Percentiles rank a stretch among this genome's conserved stretches.
These are phyloP conservation scores for Lasiosphaeris hirsuta DNA, from an alignment of 495 filamentous ascomycete genomes.

Conservation along the genomic window DNA sequence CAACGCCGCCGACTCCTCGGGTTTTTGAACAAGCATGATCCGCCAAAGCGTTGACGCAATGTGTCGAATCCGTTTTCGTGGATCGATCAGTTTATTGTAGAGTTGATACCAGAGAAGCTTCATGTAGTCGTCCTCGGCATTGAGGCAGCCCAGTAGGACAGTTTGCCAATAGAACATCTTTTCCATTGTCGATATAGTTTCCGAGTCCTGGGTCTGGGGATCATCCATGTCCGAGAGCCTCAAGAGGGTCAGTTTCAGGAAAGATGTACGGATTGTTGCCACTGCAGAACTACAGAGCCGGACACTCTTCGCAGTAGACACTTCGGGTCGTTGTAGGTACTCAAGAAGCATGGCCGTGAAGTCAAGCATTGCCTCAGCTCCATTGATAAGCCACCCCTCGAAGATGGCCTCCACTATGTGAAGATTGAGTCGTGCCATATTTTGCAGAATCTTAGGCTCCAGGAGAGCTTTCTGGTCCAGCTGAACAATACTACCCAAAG, in stretches of 20 bases:
- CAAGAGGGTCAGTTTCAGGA: slow-evolving; percentile 74
- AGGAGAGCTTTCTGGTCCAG: slow-evolving; percentile 67
- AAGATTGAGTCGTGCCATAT: slow-evolving; percentile 71
- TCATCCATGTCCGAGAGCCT: slow-evolving; percentile 80
- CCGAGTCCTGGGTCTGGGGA: slow-evolving; percentile 48
- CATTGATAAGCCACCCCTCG: slow-evolving; percentile 93
- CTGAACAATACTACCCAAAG: slow-evolving; percentile 64
- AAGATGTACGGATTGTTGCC: slow-evolving; percentile 64
- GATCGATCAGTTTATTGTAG: slow-evolving; percentile 74
- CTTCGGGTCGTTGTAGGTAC: slow-evolving; percentile 81
- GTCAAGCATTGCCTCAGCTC: slow-evolving; percentile 76
- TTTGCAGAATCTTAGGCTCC: slow-evolving; percentile 81
- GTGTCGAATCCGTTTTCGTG: slow-evolving; percentile 60
- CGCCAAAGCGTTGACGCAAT: slow-evolving; percentile 83
- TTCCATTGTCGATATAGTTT: slow-evolving; percentile 66
- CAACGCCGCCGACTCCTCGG: slow-evolving; percentile 70
- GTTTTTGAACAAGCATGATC: slow-evolving; percentile 89
- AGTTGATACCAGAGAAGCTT: slow-evolving; percentile 85
- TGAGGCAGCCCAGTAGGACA: slow-evolving; percentile 73
- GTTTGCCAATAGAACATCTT: slow-evolving; percentile 95
- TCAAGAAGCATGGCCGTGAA: slow-evolving; percentile 83
- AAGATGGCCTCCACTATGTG: slow-evolving; percentile 87
- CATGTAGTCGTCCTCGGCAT: slow-evolving; percentile 70
- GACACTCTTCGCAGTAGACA: slow-evolving; percentile 76
- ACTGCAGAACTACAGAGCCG: slow-evolving; percentile 81